phyloP scores from a whole-genome alignment of 768 basidiomycete species.

The Russula compacta region DNA sequence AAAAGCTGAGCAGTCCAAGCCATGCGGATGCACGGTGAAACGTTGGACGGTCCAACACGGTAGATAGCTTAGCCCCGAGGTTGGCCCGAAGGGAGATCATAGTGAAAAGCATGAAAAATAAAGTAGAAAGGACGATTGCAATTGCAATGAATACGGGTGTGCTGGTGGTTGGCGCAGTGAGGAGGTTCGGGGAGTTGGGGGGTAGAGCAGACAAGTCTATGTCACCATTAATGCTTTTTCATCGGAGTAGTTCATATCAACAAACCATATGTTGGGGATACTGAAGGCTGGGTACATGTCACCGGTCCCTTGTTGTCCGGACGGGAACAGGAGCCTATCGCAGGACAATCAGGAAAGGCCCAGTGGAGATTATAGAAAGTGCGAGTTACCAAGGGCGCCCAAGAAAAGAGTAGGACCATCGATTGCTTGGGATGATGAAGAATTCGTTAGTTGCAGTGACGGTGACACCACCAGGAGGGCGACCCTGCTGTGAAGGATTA shows the following conservation, averaged over 20 bases:
- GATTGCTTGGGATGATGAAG: slow-evolving; percentile 25
- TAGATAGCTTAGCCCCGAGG: slow-evolving; percentile 44
- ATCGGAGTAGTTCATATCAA: slow-evolving; percentile 3
- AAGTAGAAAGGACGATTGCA: slow-evolving; percentile 43
- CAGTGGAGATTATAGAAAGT: neutral
- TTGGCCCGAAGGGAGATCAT: slow-evolving; percentile 57
- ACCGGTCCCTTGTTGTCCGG: slow-evolving; percentile 38
- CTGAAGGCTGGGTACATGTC: slow-evolving; percentile 46
- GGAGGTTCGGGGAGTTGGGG: slow-evolving; percentile 41
- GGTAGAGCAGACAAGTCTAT: slow-evolving; percentile 62
- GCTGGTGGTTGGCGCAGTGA: slow-evolving; percentile 51
- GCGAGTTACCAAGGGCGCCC: slow-evolving; percentile 51
- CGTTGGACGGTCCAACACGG: slow-evolving; percentile 44
- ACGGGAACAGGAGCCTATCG: slow-evolving; percentile 59
- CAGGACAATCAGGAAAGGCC: slow-evolving; percentile 1
- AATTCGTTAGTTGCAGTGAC: slow-evolving; percentile 35
- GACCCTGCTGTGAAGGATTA: slow-evolving; percentile 52
- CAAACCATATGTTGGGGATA: slow-evolving; percentile 57
- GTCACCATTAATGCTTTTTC: neutral
- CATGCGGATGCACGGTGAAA: slow-evolving; percentile 56
- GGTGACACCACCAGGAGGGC: slow-evolving; percentile 58
- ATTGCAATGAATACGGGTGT: slow-evolving; percentile 59
- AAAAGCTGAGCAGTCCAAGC: slow-evolving; percentile 69
- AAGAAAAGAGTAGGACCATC: slow-evolving; percentile 66
- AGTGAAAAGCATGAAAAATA: slow-evolving; percentile 61